These are phyloP conservation scores for Triticum timopheevii DNA, from an alignment of 176 grass and related monocot genomes.

Conservation along the genomic window DNA sequence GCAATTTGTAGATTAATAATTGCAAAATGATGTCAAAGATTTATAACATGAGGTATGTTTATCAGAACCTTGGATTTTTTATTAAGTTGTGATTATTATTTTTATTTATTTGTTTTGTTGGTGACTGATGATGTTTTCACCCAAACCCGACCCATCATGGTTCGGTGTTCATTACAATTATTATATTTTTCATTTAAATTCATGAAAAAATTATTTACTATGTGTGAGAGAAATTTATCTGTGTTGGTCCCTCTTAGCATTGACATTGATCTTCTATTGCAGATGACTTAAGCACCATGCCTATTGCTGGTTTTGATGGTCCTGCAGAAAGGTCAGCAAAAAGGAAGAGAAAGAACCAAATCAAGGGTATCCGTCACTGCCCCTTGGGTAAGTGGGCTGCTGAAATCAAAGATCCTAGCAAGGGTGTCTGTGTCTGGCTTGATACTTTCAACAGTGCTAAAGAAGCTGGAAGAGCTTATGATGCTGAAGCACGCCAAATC, in stretches of 20 bases:
- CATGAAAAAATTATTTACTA: neutral
- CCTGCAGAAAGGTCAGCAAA: slow-evolving; percentile 52
- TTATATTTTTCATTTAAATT: neutral
- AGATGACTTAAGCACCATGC: slow-evolving; percentile 50
- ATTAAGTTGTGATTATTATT: neutral
- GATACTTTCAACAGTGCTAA: slow-evolving; percentile 91
- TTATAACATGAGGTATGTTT: neutral
- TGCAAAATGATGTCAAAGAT: neutral
- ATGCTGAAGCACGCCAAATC: slow-evolving; percentile 76
- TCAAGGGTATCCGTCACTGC: slow-evolving; percentile 83
- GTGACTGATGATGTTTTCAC: neutral
- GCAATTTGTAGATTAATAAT: neutral
- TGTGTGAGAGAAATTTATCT: neutral
- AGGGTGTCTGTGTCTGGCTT: slow-evolving; percentile 91
- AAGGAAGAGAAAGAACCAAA: slow-evolving; percentile 91
- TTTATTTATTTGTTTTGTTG: neutral
- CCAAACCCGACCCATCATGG: neutral
- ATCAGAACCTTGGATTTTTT: neutral
- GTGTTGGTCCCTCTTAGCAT: neutral
- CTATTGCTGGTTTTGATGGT: slow-evolving; percentile 38
- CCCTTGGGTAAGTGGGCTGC: slow-evolving; percentile 99
- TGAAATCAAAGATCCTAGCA: slow-evolving; percentile 95
- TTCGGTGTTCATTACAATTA: neutral
- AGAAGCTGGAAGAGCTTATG: slow-evolving; percentile 97
- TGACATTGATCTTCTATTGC: slow-evolving; percentile 14